Conservation (phyloP, 768 basidiomycete species). For the Lactarius evosmus region DNA sequence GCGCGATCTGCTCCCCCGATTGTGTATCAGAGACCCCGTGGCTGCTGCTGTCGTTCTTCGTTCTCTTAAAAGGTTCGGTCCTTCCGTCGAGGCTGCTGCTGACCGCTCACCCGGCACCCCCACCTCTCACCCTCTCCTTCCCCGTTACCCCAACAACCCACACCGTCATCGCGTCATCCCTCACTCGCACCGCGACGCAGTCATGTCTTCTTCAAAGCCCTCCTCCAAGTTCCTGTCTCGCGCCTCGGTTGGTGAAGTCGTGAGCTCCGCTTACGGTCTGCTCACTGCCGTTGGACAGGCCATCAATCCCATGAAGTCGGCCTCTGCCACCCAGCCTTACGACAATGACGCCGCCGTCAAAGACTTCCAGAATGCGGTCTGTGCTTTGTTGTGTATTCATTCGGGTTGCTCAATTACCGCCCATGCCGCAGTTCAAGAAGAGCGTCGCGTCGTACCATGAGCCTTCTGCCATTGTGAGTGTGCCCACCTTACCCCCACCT, state of each 20-base stretch:
- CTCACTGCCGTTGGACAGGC: not conserved
- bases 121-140: not conserved
- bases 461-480: constrained; percentile 11
- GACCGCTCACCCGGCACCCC: not conserved
- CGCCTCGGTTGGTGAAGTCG: constrained; percentile 6
- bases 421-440: constrained; percentile 14
- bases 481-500: no score
- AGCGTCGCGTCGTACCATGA: constrained; percentile 6
- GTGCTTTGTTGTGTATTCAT: not conserved
- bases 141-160: not conserved
- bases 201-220: constrained; percentile 7
- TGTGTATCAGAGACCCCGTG: not conserved
- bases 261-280: not conserved
- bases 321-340: not conserved
- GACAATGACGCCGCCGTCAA: constrained; percentile 7
- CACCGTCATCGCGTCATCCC: not conserved
- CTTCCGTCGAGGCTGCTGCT: not conserved
- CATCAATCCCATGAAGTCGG: not conserved
- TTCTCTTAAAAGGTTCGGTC: no score
- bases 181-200: not conserved
- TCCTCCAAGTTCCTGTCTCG: constrained; percentile 12
- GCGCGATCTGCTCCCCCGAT: constrained; percentile 10
- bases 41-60: not conserved
- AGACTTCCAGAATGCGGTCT: constrained; percentile 14
- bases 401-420: not conserved